Percentiles rank a stretch among this genome's conserved stretches.
Evolutionary conservation across 495 filamentous ascomycete genomes (phyloP).

Genomic region (Aspergillus panamensis): DNA sequence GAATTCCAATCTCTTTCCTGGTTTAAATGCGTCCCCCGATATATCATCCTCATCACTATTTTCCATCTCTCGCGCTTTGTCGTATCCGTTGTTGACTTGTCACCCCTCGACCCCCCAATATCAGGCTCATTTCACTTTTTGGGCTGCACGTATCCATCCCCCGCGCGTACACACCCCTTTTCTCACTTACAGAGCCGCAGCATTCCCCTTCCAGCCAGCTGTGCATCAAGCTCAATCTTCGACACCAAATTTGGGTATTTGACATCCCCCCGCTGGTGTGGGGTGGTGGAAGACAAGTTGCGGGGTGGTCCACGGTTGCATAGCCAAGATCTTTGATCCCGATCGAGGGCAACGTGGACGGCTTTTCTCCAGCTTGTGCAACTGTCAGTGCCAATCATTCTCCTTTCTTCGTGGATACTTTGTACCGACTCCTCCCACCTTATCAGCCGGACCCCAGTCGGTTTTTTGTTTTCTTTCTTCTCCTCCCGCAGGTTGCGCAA

Average conservation of each 20-base stretch:
- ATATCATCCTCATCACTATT: not conserved
- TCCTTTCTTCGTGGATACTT: not conserved
- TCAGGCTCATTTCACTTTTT: not conserved
- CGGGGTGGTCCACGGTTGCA: slow-evolving; percentile 23
- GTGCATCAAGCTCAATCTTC: not conserved
- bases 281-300: slow-evolving; percentile 21
- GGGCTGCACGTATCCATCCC: not conserved
- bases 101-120: not conserved
- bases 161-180: not conserved
- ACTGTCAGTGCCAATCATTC: slow-evolving; percentile 19
- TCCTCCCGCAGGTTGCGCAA: slow-evolving; percentile 17
- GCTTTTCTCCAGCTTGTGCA: slow-evolving; percentile 6
- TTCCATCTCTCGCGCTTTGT: not conserved
- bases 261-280: slow-evolving; percentile 9
- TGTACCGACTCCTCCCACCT: slow-evolving; percentile 7
- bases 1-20: not conserved
- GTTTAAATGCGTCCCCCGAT: not conserved
- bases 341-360: slow-evolving; percentile 24
- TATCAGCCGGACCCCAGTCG: slow-evolving; percentile 9
- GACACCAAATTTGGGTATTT: not conserved
- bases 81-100: not conserved
- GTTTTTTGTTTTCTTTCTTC: not conserved
- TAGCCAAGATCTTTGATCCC: slow-evolving; percentile 24
- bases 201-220: not conserved
- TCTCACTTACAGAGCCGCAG: not conserved